A percentile compares a stretch with the other conserved stretches of the same genome.
These are phyloP conservation scores for Uronychia binucleata DNA, from an alignment of 73 alveolate genomes.

Conservation along the genomic window DNA sequence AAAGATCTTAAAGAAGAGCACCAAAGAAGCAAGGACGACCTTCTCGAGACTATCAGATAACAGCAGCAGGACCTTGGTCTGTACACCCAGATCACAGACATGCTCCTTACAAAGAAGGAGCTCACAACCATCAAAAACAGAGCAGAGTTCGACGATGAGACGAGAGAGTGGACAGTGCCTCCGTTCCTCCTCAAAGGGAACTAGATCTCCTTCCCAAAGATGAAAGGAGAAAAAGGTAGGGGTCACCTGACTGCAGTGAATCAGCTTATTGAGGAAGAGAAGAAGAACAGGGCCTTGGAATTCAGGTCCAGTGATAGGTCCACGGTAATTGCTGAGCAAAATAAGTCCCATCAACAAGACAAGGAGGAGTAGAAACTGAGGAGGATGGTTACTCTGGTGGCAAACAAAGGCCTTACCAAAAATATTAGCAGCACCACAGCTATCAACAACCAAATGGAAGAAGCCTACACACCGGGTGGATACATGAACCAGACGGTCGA, in stretches of 20 bases:
- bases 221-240: background rate
- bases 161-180: conserved; percentile 60
- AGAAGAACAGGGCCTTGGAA: background rate
- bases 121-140: conserved; percentile 23
- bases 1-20: conserved; percentile 19
- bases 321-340: no score
- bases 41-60: conserved; percentile 10
- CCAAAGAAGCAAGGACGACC: conserved; percentile 6
- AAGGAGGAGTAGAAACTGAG: background rate
- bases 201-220: background rate
- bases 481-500: background rate
- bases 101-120: conserved; percentile 16
- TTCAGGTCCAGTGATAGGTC: no score
- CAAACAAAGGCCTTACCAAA: background rate
- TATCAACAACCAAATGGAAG: background rate
- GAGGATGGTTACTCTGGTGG: background rate
- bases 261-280: background rate
- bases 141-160: conserved; percentile 47
- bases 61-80: conserved; percentile 12
- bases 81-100: conserved; percentile 5
- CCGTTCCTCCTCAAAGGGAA: conserved; percentile 24
- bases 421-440: background rate
- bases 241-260: background rate
- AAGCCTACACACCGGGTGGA: background rate
- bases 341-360: background rate